Evolutionary conservation across 2,329 filamentous ascomycete genomes (phyloP).

Genomic region (Diplodia corticola): DNA sequence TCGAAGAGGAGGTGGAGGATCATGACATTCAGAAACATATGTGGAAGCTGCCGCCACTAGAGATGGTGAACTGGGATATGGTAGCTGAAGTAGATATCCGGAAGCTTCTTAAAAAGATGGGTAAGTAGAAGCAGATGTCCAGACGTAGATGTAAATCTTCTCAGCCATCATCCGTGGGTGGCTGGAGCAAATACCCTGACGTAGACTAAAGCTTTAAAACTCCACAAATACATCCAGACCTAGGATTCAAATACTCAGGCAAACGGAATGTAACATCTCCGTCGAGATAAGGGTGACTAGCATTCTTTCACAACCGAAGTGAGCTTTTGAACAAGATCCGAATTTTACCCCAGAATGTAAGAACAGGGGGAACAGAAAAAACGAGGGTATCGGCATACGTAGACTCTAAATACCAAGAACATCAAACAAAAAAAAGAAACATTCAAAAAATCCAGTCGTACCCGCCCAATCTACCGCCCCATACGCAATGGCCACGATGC

Average conservation of each 20-base stretch:
- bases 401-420: slow-evolving; percentile 8
- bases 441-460: neutral
- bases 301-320: no score
- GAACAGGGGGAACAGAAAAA: neutral
- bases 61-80: no score
- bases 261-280: neutral
- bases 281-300: neutral
- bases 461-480: neutral
- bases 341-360: no score
- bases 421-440: neutral
- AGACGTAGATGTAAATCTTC: no score
- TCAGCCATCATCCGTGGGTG: no score
- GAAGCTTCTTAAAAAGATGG: no score
- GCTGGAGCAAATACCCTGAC: neutral
- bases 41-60: no score
- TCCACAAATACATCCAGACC: neutral
- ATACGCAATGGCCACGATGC: neutral
- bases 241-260: neutral
- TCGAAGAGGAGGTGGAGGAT: no score
- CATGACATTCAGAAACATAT: no score
- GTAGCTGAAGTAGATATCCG: no score
- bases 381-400: slow-evolving; percentile 17
- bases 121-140: no score
- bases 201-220: neutral
- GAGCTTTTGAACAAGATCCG: no score